A percentile compares a stretch with the other conserved stretches of the same genome.
Conservation (phyloP, 192 early-diverging fungal species). For the Pilaira anomala region DNA sequence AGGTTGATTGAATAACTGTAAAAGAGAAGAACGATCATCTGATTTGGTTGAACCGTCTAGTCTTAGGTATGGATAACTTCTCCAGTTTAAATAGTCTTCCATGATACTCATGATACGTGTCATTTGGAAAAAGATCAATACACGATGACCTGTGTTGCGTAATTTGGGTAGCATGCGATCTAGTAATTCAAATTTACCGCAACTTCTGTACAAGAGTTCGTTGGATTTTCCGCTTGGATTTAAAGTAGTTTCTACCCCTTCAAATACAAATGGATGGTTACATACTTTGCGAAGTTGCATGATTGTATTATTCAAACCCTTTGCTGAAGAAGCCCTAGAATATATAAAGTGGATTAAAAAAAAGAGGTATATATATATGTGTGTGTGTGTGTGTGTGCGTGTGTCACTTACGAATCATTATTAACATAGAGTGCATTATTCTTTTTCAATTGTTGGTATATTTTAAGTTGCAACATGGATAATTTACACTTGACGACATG, state of each 20-base stretch:
- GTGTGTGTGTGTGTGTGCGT: too few species aligned
- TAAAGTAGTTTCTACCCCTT: slow-evolving; percentile 83
- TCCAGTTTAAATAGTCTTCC: slow-evolving; percentile 87
- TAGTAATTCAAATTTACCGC: slow-evolving; percentile 96
- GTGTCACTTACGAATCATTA: slow-evolving; percentile 3
- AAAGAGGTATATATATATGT: not conserved
- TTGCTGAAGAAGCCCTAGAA: slow-evolving; percentile 44
- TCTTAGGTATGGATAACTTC: slow-evolving; percentile 72
- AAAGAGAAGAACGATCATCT: slow-evolving; percentile 77
- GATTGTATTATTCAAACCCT: slow-evolving; percentile 90
- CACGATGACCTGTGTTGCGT: slow-evolving; percentile 73
- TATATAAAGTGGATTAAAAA: slow-evolving; percentile 5
- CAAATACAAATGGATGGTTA: slow-evolving; percentile 98
- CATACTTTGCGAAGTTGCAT: slow-evolving; percentile 99
- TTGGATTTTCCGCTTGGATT: slow-evolving; percentile 72
- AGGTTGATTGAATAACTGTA: slow-evolving; percentile 80
- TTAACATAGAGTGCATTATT: slow-evolving; percentile 69
- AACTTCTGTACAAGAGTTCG: slow-evolving; percentile 72
- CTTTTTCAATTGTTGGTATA: slow-evolving; percentile 87
- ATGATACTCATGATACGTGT: slow-evolving; percentile 94
- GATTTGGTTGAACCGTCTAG: slow-evolving; percentile 91
- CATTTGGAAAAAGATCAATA: slow-evolving; percentile 83
- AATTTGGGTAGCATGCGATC: slow-evolving; percentile 95
- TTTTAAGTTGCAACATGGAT: slow-evolving; percentile 77
- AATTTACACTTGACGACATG: slow-evolving; percentile 88